phyloP scores from a whole-genome alignment of 768 basidiomycete species.

The Amanita inopinata region DNA sequence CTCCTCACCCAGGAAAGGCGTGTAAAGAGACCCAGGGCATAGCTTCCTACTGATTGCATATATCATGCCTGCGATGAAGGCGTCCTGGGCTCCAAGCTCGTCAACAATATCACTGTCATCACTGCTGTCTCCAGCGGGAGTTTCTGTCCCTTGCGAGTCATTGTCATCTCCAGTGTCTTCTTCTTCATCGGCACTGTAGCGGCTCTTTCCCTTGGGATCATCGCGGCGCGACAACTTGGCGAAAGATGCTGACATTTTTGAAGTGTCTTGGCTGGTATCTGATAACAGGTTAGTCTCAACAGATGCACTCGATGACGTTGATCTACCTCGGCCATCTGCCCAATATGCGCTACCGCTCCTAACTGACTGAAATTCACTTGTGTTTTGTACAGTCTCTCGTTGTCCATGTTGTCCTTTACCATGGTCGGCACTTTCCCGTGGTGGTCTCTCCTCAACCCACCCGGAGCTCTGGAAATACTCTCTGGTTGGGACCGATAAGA shows the following conservation, averaged over 20 bases:
- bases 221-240: conserved; percentile 15
- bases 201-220: conserved; percentile 21
- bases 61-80: conserved; percentile 84
- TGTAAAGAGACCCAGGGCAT: conserved; percentile 70
- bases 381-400: conserved; percentile 14
- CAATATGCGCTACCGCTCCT: conserved; percentile 72
- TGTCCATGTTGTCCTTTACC: neutral
- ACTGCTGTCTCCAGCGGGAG: conserved; percentile 27
- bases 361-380: conserved; percentile 33
- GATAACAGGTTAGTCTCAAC: conserved; percentile 27
- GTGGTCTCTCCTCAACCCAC: conserved; percentile 52
- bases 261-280: conserved; percentile 21
- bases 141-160: conserved; percentile 53
- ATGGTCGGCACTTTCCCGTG: conserved; percentile 8
- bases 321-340: conserved; percentile 49
- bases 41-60: conserved; percentile 66
- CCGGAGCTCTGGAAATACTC: conserved; percentile 84
- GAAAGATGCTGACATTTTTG: conserved; percentile 12
- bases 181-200: conserved; percentile 28
- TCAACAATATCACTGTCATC: conserved; percentile 42
- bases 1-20: conserved; percentile 39
- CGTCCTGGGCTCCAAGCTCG: conserved; percentile 72
- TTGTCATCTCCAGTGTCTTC: conserved; percentile 47
- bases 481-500: conserved; percentile 70
- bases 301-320: conserved; percentile 47